phyloP scores from a whole-genome alignment of 1,284 basidiomycete genomes.

The Vanrija sp. region DNA sequence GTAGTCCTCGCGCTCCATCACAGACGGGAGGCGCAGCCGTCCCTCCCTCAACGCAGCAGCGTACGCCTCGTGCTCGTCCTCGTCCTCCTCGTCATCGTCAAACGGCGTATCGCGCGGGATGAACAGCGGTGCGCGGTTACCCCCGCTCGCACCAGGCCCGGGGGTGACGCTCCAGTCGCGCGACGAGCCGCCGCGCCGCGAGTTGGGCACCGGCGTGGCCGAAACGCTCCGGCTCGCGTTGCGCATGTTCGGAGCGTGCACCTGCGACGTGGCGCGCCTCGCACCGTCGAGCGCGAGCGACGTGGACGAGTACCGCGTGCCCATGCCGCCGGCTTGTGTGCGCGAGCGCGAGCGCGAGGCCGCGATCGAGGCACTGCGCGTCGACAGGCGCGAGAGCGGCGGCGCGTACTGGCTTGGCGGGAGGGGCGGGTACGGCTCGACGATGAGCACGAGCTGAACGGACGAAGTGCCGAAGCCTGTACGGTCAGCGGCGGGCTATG shows the following conservation, averaged over 20 bases:
- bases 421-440: conserved; percentile 45
- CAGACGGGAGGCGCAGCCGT: conserved; percentile 34
- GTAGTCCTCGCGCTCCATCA: conserved; percentile 33
- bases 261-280: background rate
- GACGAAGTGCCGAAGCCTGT: conserved; percentile 45
- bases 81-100: conserved; percentile 44
- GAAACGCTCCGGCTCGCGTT: conserved; percentile 38
- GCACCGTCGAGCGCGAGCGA: conserved; percentile 21
- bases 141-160: conserved; percentile 11
- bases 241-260: conserved; percentile 30
- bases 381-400: conserved; percentile 41
- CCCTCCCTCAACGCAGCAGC: conserved; percentile 36
- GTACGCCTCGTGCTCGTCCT: conserved; percentile 44
- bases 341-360: conserved; percentile 30
- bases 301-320: conserved; percentile 31
- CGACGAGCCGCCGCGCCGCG: conserved; percentile 13
- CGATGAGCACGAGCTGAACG: conserved; percentile 44
- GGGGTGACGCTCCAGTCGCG: conserved; percentile 22
- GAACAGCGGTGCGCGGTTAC: conserved; percentile 35
- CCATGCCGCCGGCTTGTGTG: conserved; percentile 17
- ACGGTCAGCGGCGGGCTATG: background rate
- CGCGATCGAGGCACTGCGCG: conserved; percentile 33
- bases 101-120: conserved; percentile 41
- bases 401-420: conserved; percentile 40
- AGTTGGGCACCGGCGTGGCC: conserved; percentile 19